A percentile compares a stretch with the other conserved stretches of the same genome.
phyloP scores from a whole-genome alignment of 441 rosid genomes.

The Populus hybrid region DNA sequence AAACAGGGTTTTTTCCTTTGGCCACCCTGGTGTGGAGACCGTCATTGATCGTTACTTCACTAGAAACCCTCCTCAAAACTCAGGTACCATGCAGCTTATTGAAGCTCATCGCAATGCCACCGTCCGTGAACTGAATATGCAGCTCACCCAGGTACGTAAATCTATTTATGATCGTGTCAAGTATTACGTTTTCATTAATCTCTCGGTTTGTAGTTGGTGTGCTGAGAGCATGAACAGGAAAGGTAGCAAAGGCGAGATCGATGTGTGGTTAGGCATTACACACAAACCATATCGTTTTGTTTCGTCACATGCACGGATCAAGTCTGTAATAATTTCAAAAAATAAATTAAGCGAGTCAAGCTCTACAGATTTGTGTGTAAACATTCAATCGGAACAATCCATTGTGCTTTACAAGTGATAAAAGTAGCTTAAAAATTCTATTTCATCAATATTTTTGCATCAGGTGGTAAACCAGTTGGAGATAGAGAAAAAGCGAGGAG shows the following conservation, averaged over 20 bases:
- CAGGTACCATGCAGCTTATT: constrained; percentile 33
- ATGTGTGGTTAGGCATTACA: too few species aligned
- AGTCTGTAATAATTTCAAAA: too few species aligned
- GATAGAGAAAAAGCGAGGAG: constrained; percentile 30
- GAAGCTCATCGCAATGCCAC: constrained; percentile 29
- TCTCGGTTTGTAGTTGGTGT: too few species aligned
- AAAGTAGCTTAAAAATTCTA: background rate
- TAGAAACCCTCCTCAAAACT: constrained; percentile 20
- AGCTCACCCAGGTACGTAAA: constrained; percentile 38
- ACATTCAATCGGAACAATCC: background rate
- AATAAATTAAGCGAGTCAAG: background rate
- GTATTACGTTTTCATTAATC: background rate
- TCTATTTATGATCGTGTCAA: background rate
- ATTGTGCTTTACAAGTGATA: background rate
- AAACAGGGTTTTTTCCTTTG: constrained; percentile 46
- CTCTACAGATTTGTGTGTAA: background rate
- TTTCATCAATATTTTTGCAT: background rate
- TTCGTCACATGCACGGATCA: too few species aligned
- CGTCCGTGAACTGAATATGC: constrained; percentile 33
- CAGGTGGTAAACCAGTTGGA: constrained; percentile 34
- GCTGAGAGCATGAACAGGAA: too few species aligned
- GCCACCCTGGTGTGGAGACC: constrained; percentile 43
- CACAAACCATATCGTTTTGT: too few species aligned
- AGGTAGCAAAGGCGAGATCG: too few species aligned
- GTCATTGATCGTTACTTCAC: constrained; percentile 30